Evolutionary conservation across 140 eudicot genomes (phyloP), one percentile per base, ranked within the genome.

Genomic region (Bidens hawaiensis): DNA sequence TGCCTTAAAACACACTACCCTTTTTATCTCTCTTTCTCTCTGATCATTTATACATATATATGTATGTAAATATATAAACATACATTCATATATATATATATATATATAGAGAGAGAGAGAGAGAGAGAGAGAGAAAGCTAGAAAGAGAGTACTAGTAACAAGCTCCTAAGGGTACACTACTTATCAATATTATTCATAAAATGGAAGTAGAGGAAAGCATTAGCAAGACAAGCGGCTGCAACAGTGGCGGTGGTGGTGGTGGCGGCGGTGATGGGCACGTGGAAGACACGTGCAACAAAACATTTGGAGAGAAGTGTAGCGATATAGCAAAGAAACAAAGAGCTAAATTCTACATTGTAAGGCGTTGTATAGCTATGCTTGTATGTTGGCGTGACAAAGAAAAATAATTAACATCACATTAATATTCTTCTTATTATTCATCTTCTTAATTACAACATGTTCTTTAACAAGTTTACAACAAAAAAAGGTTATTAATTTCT

Each of bases 281-380:
- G 75, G 69, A 33, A 15, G 70, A 69, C 60, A 58, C 62, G 45
- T 59, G 76, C 76, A 75, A 68, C 61, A 70, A 40, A 65, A 68
- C 89, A 5, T 79, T 88, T 31, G 75, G 84, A 7, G 60, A 88
- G 60, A 79, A 73, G 34, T 84, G 94, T 63, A 78, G 94, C 9
- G 85, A 79, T 42, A 23, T 78, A 40, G 94, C 85, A 31, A 88
- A 79, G 78, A 82, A 79, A 70, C 94, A 88, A 73, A 68, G 89
- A 62, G 87, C 96, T n/a, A 88, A 82, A 72, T 88, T 88, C 41
- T 88, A 88, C 69, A 88, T 88, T 62, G 76, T 88, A 70, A 46
- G 96, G 47, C 85, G 96, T 17, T 88, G 96, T 69, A 62, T 88
- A 55, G 82, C 87, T 12, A 88, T 88, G 85, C 89, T 88, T 57